Evolutionary conservation across 495 filamentous ascomycete genomes (phyloP).

Genomic region (Annulohypoxylon stygium): DNA sequence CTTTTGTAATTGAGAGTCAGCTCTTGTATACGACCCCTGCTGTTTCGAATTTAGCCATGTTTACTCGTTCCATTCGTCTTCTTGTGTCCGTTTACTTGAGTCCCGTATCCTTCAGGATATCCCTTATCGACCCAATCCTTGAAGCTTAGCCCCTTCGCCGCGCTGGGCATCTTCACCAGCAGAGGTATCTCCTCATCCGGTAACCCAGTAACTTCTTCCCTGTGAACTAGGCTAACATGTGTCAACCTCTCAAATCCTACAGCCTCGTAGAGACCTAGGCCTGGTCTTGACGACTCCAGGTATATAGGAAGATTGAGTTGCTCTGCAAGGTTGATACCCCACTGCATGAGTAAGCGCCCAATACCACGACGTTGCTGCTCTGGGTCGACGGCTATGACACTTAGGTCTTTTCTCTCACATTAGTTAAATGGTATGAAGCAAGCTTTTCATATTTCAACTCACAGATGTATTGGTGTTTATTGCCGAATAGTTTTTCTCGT

Average conservation of each 20-base stretch:
- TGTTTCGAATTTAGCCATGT: not conserved
- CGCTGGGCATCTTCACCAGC: conserved; percentile 38
- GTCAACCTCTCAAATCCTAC: conserved; percentile 45
- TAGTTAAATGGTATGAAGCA: not conserved
- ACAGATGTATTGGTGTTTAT: conserved; percentile 48
- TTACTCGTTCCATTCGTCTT: not conserved
- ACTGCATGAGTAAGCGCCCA: conserved; percentile 56
- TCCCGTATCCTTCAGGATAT: conserved; percentile 19
- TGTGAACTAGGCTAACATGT: conserved; percentile 41
- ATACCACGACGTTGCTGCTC: conserved; percentile 56
- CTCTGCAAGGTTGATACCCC: conserved; percentile 60
- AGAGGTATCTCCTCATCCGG: conserved; percentile 41
- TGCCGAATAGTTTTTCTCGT: conserved; percentile 50
- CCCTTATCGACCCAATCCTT: conserved; percentile 41
- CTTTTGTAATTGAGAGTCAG: not conserved
- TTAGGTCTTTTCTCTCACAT: conserved; percentile 49
- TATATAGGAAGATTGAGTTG: conserved; percentile 56
- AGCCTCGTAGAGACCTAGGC: conserved; percentile 53
- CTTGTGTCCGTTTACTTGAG: conserved; percentile 18
- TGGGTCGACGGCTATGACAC: conserved; percentile 52
- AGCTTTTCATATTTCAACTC: conserved; percentile 36
- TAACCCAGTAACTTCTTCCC: conserved; percentile 37
- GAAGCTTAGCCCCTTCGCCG: conserved; percentile 36
- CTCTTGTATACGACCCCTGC: not conserved
- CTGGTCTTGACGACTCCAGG: conserved; percentile 58